Conservation (phyloP, 2,329 filamentous ascomycete species). For the Samsoniella hepiali region DNA sequence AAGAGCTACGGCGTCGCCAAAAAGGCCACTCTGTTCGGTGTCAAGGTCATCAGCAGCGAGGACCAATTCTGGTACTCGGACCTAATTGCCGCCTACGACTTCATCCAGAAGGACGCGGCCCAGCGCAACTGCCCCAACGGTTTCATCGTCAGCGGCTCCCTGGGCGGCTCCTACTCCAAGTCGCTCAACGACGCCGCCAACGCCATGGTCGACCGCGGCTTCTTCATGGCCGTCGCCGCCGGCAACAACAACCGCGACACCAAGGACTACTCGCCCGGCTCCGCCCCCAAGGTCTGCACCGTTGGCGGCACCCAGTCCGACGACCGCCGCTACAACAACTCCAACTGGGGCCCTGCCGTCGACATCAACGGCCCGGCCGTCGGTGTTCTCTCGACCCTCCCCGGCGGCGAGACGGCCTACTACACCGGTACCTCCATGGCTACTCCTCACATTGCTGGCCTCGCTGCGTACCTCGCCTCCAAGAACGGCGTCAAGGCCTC, state of each 20-base stretch:
- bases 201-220: constrained; percentile 36
- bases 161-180: constrained; percentile 36
- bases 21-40: constrained; percentile 34
- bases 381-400: constrained; percentile 43
- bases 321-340: constrained; percentile 39
- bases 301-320: constrained; percentile 41
- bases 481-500: constrained; percentile 29
- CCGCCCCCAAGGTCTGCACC: constrained; percentile 41
- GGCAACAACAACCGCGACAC: constrained; percentile 42
- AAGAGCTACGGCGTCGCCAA: constrained; percentile 32
- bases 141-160: constrained; percentile 44
- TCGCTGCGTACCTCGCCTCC: constrained; percentile 29
- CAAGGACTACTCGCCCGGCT: constrained; percentile 40
- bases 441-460: constrained; percentile 23
- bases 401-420: constrained; percentile 39
- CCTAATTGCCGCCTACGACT: constrained; percentile 30
- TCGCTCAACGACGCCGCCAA: constrained; percentile 41
- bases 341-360: constrained; percentile 43
- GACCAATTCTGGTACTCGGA: constrained; percentile 9
- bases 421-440: constrained; percentile 43
- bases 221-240: constrained; percentile 45
- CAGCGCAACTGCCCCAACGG: constrained; percentile 24
- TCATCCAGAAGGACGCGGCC: constrained; percentile 35
- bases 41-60: constrained; percentile 34
- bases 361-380: constrained; percentile 47